phyloP scores from a whole-genome alignment of 202 grass and related monocot genomes.

The Dendrocalamus latiflorus region DNA sequence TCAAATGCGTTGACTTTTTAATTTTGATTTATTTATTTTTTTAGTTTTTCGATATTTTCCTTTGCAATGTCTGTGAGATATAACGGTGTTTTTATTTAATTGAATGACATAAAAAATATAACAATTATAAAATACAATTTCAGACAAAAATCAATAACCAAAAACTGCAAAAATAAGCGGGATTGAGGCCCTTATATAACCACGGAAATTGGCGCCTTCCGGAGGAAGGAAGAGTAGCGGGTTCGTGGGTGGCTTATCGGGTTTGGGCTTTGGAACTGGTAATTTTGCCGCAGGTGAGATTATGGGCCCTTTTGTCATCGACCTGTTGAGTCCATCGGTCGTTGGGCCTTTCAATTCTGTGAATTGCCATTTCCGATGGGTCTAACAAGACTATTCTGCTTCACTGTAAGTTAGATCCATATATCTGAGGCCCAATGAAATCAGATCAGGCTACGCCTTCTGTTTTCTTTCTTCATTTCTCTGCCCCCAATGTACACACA shows the following conservation, averaged over 20 bases:
- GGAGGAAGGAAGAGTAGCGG: constrained; percentile 1
- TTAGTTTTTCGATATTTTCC: too few relatives aligned
- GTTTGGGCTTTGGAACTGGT: not conserved
- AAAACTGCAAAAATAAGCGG: too few relatives aligned
- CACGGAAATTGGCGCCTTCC: constrained; percentile 21
- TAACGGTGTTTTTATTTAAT: too few relatives aligned
- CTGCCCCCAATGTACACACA: not conserved
- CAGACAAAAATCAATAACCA: too few relatives aligned
- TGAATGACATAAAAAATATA: too few relatives aligned
- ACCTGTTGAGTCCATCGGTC: not conserved
- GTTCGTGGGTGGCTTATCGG: not conserved
- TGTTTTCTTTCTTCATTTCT: not conserved
- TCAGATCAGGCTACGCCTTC: not conserved
- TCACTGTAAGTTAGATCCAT: not conserved
- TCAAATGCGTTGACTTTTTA: too few relatives aligned
- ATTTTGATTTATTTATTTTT: too few relatives aligned
- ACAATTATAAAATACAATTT: too few relatives aligned
- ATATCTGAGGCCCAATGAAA: not conserved
- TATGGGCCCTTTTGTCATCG: not conserved
- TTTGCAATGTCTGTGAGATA: too few relatives aligned
- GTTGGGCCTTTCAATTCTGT: not conserved
- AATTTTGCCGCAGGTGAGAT: not conserved
- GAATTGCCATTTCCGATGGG: not conserved
- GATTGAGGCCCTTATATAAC: not conserved
- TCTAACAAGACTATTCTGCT: not conserved